Conservation (phyloP, 2,329 filamentous ascomycete species). For the Coccinonectria pachysandricola region DNA sequence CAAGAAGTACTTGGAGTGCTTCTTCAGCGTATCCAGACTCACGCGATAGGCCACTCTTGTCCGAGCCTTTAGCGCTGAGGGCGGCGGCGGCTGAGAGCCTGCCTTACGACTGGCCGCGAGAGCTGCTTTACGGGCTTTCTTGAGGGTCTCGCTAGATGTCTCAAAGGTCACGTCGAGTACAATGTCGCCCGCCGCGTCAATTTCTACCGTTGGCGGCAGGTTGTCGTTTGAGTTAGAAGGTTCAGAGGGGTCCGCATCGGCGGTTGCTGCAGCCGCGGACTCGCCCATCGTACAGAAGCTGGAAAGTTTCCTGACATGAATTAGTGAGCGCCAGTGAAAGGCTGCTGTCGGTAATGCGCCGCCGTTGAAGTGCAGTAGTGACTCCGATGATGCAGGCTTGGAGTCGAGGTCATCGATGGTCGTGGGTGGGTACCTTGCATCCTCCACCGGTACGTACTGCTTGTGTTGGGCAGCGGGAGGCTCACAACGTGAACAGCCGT, state of each 20-base stretch:
- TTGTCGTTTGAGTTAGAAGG: constrained; percentile 16
- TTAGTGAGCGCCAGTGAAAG: no score
- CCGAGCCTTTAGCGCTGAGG: constrained; percentile 25
- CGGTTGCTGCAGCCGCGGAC: constrained; percentile 20
- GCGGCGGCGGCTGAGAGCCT: constrained; percentile 14
- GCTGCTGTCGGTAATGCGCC: no score
- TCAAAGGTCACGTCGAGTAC: constrained; percentile 58
- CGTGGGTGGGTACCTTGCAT: no score
- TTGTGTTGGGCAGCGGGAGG: no score
- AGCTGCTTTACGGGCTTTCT: constrained; percentile 31
- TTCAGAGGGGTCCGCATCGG: constrained; percentile 20
- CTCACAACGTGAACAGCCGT: no score
- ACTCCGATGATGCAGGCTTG: no score
- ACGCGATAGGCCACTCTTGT: constrained; percentile 48
- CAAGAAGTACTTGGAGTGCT: constrained; percentile 59
- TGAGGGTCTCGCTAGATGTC: constrained; percentile 42
- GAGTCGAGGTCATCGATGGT: no score
- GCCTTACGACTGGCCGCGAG: constrained; percentile 22
- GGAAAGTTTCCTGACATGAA: constrained; percentile 15
- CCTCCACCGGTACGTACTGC: no score
- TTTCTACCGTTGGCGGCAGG: constrained; percentile 32
- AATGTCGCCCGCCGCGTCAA: constrained; percentile 51
- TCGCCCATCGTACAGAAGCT: constrained; percentile 21
- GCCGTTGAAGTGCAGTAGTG: no score
- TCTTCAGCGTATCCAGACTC: constrained; percentile 42